Evolutionary conservation across 2,329 filamentous ascomycete species (phyloP), one percentile per base, ranked within the genome.

Genomic region (Sporothrix dimorphospora): DNA sequence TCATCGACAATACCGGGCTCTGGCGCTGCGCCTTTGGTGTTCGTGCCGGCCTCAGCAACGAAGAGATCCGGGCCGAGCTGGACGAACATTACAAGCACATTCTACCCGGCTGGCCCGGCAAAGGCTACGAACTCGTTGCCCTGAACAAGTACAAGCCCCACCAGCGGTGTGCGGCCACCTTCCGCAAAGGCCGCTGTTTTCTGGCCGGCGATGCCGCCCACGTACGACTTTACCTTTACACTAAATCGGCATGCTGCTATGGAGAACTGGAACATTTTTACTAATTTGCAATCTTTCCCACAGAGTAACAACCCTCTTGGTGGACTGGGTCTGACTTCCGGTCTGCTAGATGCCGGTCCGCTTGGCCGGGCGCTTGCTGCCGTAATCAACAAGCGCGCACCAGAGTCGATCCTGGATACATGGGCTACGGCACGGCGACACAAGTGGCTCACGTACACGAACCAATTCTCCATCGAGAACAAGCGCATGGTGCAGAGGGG

Each of bases 131-230:
- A 21, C 53, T 57, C 12, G 53, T 57, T 2, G 21, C n/a, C 1
- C 24, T 57, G 7, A 57, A 57, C 24, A 57, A 57, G 53, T 57
- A 57, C 53, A 57, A 57, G 53, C 53, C 53, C 21, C 53, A 57
- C 24, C 53, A 57, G 24, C 53, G 53, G 8, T 57, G 53, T 30
- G 53, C 53, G 21, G 53, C 53, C 2, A 57, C 53, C 21, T 57
- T 27, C 53, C 53, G 53, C 24, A 27, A 57, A 30, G 53, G 53
- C 53, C 53, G 53, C 53, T 57, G 53, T 19, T 30, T 57, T 57
- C 24, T 57, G 11, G 53, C 53, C 21, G 53, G 53, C 14, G 53
- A 57, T 57, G 53, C 49, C 16, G 49, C 49, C 49, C 49, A 53
- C 16, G 49, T 53, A 53, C 16, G 49, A 34, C 6, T 53, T 53